Base-by-base conservation (phyloP, 306 rosid species). In the Quercus wislizeni region DNA sequence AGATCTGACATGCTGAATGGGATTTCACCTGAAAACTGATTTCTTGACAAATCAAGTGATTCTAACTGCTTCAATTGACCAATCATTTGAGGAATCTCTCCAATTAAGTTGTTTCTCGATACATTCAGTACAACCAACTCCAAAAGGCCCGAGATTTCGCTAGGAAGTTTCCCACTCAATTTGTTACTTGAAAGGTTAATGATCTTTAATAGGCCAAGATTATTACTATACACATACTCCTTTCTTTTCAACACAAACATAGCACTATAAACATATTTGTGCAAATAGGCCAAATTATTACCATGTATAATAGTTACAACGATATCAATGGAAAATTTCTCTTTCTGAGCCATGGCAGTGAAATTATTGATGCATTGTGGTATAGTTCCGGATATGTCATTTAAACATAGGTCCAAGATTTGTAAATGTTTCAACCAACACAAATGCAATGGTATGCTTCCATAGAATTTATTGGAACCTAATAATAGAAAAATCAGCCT, bases 381-480 rank as follows among this genome's bases (percentile, higher is more conserved):
- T 30, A 76, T 31, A 4, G 10, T 20, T 0, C 74, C 74, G 0
- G 69, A 28, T 10, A 81, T 17, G 25, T 71, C 61, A 71, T 81
- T 81, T 4, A 6, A 0, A 58, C 81, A 61, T 13, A 62, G 77
- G 33, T 81, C 78, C 49, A 81, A 31, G 18, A 81, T 62, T 52
- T 61, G 77, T 7, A 76, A 71, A 15, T 7, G 4, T 30, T 7
- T 41, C 1, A 81, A 33, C 6, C 14, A 15, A 27, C 85, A 75
- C 3, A 81, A 21, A 3, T 43, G 63, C 19, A 67, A 3, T 43
- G 86, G 88, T 68, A 87, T 73, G 62, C 20, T 10, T 1, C 83
- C 80, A 15, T 4, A 25, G 3, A 81, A 73, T 41, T 11, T 20
- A 55, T 81, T 87, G 18, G 71, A n/a, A 2, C 31, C 30, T 35